Evolutionary conservation across 768 basidiomycete genomes (phyloP).

Genomic region (Podaxis carcinomalis): DNA sequence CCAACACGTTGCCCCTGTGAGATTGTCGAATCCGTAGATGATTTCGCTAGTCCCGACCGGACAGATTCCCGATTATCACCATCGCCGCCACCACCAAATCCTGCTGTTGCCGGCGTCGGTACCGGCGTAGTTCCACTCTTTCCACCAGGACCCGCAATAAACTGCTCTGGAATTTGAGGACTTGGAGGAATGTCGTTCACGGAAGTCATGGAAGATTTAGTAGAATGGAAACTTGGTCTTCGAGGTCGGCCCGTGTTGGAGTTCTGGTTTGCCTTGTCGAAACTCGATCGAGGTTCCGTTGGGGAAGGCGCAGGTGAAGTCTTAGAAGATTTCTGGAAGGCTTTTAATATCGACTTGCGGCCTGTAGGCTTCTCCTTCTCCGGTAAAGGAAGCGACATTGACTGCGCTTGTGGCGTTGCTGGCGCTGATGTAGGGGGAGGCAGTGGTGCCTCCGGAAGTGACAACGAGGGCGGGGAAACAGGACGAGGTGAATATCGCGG

Average conservation of each 20-base stretch:
- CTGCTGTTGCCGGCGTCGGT: background rate
- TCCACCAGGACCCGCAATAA: conserved; percentile 18
- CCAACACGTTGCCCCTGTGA: conserved; percentile 21
- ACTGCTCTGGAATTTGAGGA: conserved; percentile 56
- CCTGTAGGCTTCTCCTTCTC: conserved; percentile 41
- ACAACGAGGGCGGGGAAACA: conserved; percentile 24
- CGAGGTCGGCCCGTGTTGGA: background rate
- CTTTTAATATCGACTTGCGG: conserved; percentile 71
- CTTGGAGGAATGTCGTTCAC: conserved; percentile 53
- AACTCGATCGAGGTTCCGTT: conserved; percentile 27
- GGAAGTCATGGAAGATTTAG: conserved; percentile 28
- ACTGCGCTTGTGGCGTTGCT: background rate
- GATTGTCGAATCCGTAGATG: conserved; percentile 29
- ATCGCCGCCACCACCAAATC: conserved; percentile 3
- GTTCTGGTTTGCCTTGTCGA: conserved; percentile 33
- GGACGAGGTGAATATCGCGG: conserved; percentile 27
- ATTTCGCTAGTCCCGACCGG: conserved; percentile 28
- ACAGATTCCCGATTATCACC: conserved; percentile 24
- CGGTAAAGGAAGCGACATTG: conserved; percentile 22
- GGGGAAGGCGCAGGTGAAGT: conserved; percentile 15
- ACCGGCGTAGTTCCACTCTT: conserved; percentile 14
- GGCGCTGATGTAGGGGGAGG: conserved; percentile 24
- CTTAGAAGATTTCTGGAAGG: conserved; percentile 17
- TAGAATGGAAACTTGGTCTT: conserved; percentile 17
- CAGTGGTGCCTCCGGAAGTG: background rate